Percentiles rank a stretch among this genome's conserved stretches.
Conservation (phyloP, 305 asterid species). For the Ilex paraguariensis region DNA sequence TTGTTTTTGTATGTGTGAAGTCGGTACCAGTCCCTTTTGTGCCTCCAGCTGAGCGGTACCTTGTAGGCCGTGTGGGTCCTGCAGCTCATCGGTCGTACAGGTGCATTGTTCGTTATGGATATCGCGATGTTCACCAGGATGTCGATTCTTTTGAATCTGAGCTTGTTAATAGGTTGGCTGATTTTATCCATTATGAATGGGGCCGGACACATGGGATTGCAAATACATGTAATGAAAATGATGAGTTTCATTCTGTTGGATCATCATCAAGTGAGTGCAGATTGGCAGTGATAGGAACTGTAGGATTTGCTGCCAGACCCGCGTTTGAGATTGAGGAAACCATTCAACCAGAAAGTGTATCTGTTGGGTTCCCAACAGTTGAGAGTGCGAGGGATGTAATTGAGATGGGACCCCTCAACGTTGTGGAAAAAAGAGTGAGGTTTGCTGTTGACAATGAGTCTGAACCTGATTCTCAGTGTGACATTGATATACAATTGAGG, state of each 20-base stretch:
- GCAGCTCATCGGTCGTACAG: constrained; percentile 75
- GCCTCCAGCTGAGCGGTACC: constrained; percentile 78
- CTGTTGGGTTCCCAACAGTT: constrained; percentile 46
- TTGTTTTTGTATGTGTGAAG: constrained; percentile 83
- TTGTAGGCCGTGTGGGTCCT: constrained; percentile 92
- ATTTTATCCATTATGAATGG: constrained; percentile 84
- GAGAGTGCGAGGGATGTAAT: constrained; percentile 42
- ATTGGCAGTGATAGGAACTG: constrained; percentile 70
- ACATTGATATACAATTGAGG: constrained; percentile 31
- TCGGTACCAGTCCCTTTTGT: constrained; percentile 89
- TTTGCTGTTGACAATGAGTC: constrained; percentile 44
- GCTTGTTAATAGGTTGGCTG: constrained; percentile 52
- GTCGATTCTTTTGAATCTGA: constrained; percentile 82
- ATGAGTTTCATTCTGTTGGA: constrained; percentile 30
- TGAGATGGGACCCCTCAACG: constrained; percentile 35
- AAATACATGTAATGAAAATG: constrained; percentile 32
- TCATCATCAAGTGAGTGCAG: constrained; percentile 56
- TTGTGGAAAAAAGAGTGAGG: constrained; percentile 43
- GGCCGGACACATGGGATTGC: constrained; percentile 32
- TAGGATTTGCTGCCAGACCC: constrained; percentile 33
- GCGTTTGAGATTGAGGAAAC: constrained; percentile 57
- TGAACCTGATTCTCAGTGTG: constrained; percentile 24
- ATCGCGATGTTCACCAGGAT: constrained; percentile 93
- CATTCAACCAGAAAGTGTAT: constrained; percentile 63
- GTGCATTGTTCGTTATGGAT: constrained; percentile 89